Evolutionary conservation across 352 stramenopile genomes (phyloP).

Genomic region (Phytopythium oedochilum): DNA sequence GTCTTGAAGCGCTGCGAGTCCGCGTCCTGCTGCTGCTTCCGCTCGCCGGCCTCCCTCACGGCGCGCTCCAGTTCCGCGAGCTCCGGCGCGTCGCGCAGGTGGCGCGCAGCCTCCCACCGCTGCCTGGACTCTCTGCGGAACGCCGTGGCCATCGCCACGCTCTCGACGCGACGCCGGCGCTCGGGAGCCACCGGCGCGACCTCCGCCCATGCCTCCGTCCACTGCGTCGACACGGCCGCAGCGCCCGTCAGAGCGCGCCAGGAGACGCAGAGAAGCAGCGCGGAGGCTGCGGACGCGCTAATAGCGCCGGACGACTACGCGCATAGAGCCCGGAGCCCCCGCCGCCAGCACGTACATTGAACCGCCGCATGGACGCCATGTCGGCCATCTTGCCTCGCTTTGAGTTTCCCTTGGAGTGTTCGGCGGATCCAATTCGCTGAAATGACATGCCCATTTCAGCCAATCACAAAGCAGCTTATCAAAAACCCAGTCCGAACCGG

Average conservation of each 20-base stretch:
- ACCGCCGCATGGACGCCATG: not conserved
- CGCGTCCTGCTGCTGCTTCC: constrained; percentile 14
- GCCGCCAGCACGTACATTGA: constrained; percentile 1
- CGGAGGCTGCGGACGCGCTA: too few relatives aligned
- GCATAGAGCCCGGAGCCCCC: too few relatives aligned
- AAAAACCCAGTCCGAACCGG: too few relatives aligned
- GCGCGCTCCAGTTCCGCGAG: constrained; percentile 28
- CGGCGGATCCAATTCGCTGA: too few relatives aligned
- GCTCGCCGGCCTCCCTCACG: constrained; percentile 6
- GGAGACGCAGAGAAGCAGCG: not conserved
- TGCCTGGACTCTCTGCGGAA: constrained; percentile 42
- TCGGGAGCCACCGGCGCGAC: not conserved
- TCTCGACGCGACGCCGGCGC: constrained; percentile 14
- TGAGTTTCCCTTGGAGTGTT: not conserved
- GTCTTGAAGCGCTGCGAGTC: not conserved
- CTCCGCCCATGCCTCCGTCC: not conserved
- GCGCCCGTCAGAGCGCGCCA: not conserved
- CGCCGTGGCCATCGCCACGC: constrained; percentile 29
- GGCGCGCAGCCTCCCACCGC: constrained; percentile 39
- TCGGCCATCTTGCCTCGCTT: not conserved
- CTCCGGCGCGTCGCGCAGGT: constrained; percentile 40
- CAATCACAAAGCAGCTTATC: too few relatives aligned
- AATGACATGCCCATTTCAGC: too few relatives aligned
- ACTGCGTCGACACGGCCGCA: not conserved
- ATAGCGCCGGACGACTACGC: too few relatives aligned